Base-by-base conservation (phyloP, 805 yeast genomes). In the Candida yuanshanica region DNA sequence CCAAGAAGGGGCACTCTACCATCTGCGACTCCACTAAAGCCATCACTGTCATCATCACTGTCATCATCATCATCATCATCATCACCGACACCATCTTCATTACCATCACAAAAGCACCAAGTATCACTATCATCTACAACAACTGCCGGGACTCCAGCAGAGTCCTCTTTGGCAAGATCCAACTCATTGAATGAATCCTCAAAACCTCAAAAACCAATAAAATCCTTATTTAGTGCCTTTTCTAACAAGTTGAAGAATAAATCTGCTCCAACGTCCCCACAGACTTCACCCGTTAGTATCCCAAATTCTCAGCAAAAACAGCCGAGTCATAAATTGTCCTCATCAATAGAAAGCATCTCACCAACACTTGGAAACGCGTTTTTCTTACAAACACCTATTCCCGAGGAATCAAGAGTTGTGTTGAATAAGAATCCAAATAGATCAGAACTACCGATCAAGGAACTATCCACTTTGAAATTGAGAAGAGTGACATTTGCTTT, bases 401-500 rank as follows among this genome's bases (percentile, higher is more conserved):
- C 17, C 3, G 42, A 48, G 13, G 34, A 31, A n/a, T 62, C 52
- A 27, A 54, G 77, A 32, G 61, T 69, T 17, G 60, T 70, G 5
- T 55, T 70, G 46, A 75, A 73, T 50, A 70, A 64, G 48, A 75
- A 74, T 52, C 68, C 70, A 10, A 62, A 63, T 43, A 59, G 67
- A 43, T 56, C 59, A 21, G 47, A 57, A n/a, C 41, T 62, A 17
- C 70, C 69, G 9, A 55, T 65, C 21, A 52, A 46, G 22, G 51
- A 50, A 20, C 47, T 58, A 5, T 41, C 48, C n/a, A 55, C 56
- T 7, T 48, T 67, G 1, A 57, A 56, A 17, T 64, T 85, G 57
- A 72, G 75, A 48, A 68, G 90, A 46, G 95, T 88, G 5, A 73
- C 79, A 0, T 90, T 90, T 61, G 88, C 93, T 0, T 70, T 87